phyloP scores from a whole-genome alignment of 108 stramenopile species.

The Conticribra guillardii region DNA sequence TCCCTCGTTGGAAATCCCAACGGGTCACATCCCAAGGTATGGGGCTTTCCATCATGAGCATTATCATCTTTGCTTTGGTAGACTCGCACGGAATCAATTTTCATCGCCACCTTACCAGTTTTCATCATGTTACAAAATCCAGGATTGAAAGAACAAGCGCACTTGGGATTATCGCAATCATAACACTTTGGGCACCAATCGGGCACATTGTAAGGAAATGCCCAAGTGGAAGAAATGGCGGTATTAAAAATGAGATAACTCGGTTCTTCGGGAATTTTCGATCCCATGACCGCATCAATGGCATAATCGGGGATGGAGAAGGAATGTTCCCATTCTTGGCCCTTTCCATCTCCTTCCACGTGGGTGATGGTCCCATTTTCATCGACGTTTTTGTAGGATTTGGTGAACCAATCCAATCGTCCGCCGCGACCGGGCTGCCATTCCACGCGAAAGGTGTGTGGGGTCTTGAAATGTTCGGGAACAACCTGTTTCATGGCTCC shows the following conservation, averaged over 20 bases:
- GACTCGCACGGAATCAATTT: slow-evolving; percentile 87
- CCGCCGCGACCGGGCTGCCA: slow-evolving; percentile 94
- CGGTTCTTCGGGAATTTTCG: slow-evolving; percentile 94
- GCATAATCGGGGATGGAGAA: slow-evolving; percentile 69
- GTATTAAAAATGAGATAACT: slow-evolving; percentile 93
- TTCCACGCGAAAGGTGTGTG: slow-evolving; percentile 93
- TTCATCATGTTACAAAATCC: slow-evolving; percentile 92
- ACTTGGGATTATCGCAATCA: slow-evolving; percentile 89
- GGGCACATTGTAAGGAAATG: slow-evolving; percentile 88
- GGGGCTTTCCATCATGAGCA: slow-evolving; percentile 73
- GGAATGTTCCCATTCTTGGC: slow-evolving; percentile 84
- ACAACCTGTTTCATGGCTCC: slow-evolving; percentile 87
- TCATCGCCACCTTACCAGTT: slow-evolving; percentile 75
- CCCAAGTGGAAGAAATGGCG: slow-evolving; percentile 94
- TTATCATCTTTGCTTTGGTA: slow-evolving; percentile 81
- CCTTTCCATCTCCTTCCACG: slow-evolving; percentile 75
- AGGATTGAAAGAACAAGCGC: slow-evolving; percentile 78
- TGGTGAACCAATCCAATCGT: slow-evolving; percentile 89
- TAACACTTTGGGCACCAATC: slow-evolving; percentile 87
- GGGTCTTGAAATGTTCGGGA: slow-evolving; percentile 78
- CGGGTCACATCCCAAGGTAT: slow-evolving; percentile 89
- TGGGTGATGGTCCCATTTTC: slow-evolving; percentile 53
- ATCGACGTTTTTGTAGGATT: slow-evolving; percentile 63
- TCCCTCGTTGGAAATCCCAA: slow-evolving; percentile 83
- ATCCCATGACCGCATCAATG: slow-evolving; percentile 71